A percentile compares a stretch with the other conserved stretches of the same genome.
Conservation (phyloP, 2,329 filamentous ascomycete species). For the Xylaria sp. region DNA sequence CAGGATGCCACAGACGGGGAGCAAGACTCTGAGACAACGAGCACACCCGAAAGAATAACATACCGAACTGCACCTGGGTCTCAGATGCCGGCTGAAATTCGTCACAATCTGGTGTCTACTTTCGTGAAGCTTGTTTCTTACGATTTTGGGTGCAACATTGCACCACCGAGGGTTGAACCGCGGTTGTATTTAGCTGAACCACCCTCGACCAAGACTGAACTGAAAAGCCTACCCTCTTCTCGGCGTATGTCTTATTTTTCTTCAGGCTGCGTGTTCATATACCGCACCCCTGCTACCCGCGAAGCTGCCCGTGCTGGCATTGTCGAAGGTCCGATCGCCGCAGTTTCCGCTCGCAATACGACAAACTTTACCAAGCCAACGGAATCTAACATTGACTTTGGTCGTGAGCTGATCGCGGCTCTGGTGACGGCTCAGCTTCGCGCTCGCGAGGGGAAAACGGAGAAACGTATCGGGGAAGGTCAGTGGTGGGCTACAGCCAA, state of each 20-base stretch:
- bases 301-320: conserved; percentile 69
- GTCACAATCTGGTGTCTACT: conserved; percentile 66
- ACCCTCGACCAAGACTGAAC: conserved; percentile 29
- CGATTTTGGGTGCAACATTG: conserved; percentile 72
- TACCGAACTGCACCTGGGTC: conserved; percentile 62
- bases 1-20: conserved; percentile 33
- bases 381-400: conserved; percentile 72
- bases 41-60: conserved; percentile 42
- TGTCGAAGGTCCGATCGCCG: conserved; percentile 70
- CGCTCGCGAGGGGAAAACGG: conserved; percentile 65
- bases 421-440: conserved; percentile 73
- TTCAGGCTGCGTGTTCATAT: conserved; percentile 69
- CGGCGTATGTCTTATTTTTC: conserved; percentile 64
- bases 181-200: conserved; percentile 63
- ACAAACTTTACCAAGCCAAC: conserved; percentile 60
- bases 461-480: conserved; percentile 67
- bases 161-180: conserved; percentile 67
- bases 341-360: conserved; percentile 67
- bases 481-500: conserved; percentile 71
- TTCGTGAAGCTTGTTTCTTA: conserved; percentile 74
- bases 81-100: conserved; percentile 68
- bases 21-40: conserved; percentile 28
- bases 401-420: conserved; percentile 69
- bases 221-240: conserved; percentile 43
- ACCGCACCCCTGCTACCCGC: conserved; percentile 69